Conservation (phyloP, 2,329 filamentous ascomycete species). For the Shiraia bambusicola region DNA sequence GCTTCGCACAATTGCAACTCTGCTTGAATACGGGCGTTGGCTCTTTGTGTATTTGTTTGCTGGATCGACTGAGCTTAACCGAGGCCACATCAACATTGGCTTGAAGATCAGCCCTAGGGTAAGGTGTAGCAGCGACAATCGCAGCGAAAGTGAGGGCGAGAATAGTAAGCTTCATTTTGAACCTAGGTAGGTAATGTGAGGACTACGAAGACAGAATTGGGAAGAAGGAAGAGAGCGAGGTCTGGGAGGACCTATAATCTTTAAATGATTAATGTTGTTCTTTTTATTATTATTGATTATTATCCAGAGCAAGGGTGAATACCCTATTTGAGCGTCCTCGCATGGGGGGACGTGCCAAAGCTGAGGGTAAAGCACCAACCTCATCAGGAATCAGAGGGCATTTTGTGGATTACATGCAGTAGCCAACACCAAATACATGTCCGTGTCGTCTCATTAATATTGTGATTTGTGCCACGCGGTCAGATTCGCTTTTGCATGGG, state of each 20-base stretch:
- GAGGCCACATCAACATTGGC: conserved; percentile 5
- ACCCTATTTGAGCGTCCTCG: too few relatives aligned
- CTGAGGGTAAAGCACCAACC: too few relatives aligned
- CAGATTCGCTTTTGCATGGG: not conserved
- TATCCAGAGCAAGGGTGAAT: too few relatives aligned
- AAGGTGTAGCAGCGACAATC: conserved; percentile 18
- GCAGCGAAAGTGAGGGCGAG: conserved; percentile 17
- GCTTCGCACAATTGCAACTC: conserved; percentile 25
- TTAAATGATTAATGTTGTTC: too few relatives aligned
- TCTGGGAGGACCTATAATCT: too few relatives aligned
- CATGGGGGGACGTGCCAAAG: too few relatives aligned
- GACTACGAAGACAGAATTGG: not conserved
- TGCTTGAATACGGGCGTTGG: conserved; percentile 30
- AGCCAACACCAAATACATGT: too few relatives aligned
- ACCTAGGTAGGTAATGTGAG: not conserved
- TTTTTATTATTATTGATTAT: too few relatives aligned
- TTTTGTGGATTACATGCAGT: too few relatives aligned
- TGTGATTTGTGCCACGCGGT: conserved; percentile 7
- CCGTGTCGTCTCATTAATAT: too few relatives aligned
- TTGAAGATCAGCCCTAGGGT: conserved; percentile 18
- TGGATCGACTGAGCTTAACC: conserved; percentile 10
- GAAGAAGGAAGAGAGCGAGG: too few relatives aligned
- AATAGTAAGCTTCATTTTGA: conserved; percentile 23
- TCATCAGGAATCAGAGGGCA: too few relatives aligned
- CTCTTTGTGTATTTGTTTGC: conserved; percentile 26